phyloP scores from a whole-genome alignment of 352 stramenopile species.

The Peronospora destructor region DNA sequence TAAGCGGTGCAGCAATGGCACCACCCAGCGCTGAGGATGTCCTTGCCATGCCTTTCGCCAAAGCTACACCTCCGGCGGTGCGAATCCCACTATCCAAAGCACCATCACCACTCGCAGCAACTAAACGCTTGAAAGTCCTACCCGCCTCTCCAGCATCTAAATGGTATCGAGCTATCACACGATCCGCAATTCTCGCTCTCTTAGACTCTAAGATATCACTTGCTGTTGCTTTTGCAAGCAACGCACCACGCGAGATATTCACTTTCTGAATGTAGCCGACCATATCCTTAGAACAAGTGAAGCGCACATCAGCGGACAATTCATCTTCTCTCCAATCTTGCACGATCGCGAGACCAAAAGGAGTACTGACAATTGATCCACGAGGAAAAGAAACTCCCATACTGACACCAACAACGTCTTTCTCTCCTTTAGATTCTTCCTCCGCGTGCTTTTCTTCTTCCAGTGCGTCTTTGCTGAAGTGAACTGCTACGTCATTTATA shows the following conservation, averaged over 20 bases:
- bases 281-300: slow-evolving; percentile 25
- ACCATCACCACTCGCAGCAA: slow-evolving; percentile 58
- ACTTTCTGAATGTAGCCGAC: slow-evolving; percentile 66
- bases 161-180: slow-evolving; percentile 47
- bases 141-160: slow-evolving; percentile 32
- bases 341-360: slow-evolving; percentile 59
- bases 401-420: background rate
- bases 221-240: slow-evolving; percentile 35
- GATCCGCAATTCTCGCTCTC: slow-evolving; percentile 48
- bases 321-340: slow-evolving; percentile 37
- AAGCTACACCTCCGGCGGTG: slow-evolving; percentile 59
- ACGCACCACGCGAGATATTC: slow-evolving; percentile 47
- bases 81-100: slow-evolving; percentile 80
- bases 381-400: slow-evolving; percentile 36
- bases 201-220: slow-evolving; percentile 46
- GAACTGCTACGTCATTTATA: slow-evolving; percentile 41
- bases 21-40: slow-evolving; percentile 49
- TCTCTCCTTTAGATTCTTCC: slow-evolving; percentile 8
- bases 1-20: slow-evolving; percentile 62
- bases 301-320: slow-evolving; percentile 40
- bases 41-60: slow-evolving; percentile 70
- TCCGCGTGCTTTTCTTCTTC: slow-evolving; percentile 18
- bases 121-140: slow-evolving; percentile 40
- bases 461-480: slow-evolving; percentile 29
- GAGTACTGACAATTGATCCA: slow-evolving; percentile 51